Conservation (phyloP, 2,329 filamentous ascomycete species). For the Paradendryphiella salina region DNA sequence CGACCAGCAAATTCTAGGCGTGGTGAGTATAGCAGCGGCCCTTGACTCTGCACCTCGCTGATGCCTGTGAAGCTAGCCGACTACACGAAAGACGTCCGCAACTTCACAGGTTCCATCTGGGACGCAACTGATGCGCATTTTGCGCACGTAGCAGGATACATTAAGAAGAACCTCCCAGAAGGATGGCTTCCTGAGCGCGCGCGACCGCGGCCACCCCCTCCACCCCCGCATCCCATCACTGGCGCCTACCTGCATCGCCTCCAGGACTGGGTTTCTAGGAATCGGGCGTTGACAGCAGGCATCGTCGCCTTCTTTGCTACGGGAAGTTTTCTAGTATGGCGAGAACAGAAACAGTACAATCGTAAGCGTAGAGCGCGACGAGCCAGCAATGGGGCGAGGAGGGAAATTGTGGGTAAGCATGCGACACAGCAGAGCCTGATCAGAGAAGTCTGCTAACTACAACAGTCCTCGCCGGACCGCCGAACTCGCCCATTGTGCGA, state of each 20-base stretch:
- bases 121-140: conserved; percentile 81
- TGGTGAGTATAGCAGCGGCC: conserved; percentile 58
- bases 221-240: conserved; percentile 50
- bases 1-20: conserved; percentile 76
- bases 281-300: conserved; percentile 74
- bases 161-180: conserved; percentile 69
- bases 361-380: conserved; percentile 75
- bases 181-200: conserved; percentile 74
- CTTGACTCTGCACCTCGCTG: conserved; percentile 9
- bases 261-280: conserved; percentile 70
- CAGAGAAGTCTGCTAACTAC: conserved; percentile 12
- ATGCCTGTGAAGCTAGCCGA: conserved; percentile 55
- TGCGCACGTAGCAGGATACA: conserved; percentile 70
- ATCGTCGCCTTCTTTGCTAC: conserved; percentile 72
- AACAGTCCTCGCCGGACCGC: conserved; percentile 83
- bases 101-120: conserved; percentile 72
- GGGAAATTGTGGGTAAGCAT: conserved; percentile 69
- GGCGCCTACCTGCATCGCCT: conserved; percentile 59
- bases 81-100: conserved; percentile 67
- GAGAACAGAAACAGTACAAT: conserved; percentile 62
- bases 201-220: conserved; percentile 59
- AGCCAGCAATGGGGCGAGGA: conserved; percentile 78
- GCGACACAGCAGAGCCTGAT: neutral
- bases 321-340: conserved; percentile 60
- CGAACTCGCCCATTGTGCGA: conserved; percentile 78